Evolutionary conservation across 768 basidiomycete species (phyloP), one percentile per base, ranked within the genome.

Genomic region (Kwoniella mangroviensis): DNA sequence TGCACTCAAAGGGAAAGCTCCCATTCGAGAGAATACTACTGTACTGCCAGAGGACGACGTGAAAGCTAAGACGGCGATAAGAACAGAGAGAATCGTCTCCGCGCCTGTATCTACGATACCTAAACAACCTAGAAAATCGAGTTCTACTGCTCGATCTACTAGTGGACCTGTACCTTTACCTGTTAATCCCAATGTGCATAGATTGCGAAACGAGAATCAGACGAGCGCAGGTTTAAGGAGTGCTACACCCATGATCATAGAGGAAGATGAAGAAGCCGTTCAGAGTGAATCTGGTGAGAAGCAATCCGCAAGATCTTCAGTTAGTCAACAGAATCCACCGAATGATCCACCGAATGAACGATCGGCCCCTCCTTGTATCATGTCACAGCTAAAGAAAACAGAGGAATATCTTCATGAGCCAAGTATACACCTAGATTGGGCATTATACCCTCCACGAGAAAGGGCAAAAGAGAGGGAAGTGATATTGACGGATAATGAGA

Each of bases 401-500:
- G 54, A 63, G 19, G 73, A 56, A 40, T 26, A 62, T 6, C 13
- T 3, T 7, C 45, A 43, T 41, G 61, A 62, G 15, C 56, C 58
- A 1, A 64, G 64, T 10, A 43, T 70, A 26, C 55, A 75, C 24
- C 56, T 75, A n/a, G 54, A 28, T 17, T 75, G 74, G 74, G 74
- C 65, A 17, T 51, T 73, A 26, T 22, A 55, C 28, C 51, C 69
- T 12, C 21, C 28, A 6, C 4, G 2, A 22, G 19, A 58, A 45
- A 19, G 24, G 1, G 43, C 24, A 43, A 62, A 24, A 11, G 15
- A 13, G 34, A 53, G 10, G 1, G 28, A 45, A 53, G 26, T 15
- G 54, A 45, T 52, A 53, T 6, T 12, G 54, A 49, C 21, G 53
- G 43, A 40, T 17, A 49, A 34, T 22, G 55, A 59, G 26, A 26